Percentiles rank a stretch among this genome's conserved stretches.
Evolutionary conservation across 495 filamentous ascomycete genomes (phyloP).

Genomic region (Daldinia grandis): DNA sequence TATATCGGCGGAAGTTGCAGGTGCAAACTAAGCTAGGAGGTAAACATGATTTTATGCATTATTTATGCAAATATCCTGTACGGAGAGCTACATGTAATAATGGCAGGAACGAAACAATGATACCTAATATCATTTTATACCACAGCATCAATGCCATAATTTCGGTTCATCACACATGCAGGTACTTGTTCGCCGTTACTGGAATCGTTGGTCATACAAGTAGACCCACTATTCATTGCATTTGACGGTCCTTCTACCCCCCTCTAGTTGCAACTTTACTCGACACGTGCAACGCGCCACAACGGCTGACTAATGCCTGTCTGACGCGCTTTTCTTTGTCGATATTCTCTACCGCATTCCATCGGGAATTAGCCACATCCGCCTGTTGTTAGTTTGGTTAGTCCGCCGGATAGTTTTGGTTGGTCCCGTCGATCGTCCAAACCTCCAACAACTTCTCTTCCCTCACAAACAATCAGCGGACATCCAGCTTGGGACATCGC

Average conservation of each 20-base stretch:
- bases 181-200: not conserved
- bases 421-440: conserved; percentile 1
- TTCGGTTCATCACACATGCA: not conserved
- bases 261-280: not conserved
- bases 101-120: not conserved
- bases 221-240: not conserved
- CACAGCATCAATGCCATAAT: not conserved
- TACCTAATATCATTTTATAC: not conserved
- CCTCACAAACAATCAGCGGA: conserved; percentile 36
- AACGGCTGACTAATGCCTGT: not conserved
- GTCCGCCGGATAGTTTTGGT: not conserved
- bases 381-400: not conserved
- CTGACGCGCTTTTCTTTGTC: not conserved
- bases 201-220: not conserved
- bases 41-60: not conserved
- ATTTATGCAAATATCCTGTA: not conserved
- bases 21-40: not conserved
- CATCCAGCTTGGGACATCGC: conserved; percentile 44
- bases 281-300: not conserved
- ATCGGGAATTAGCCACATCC: conserved; percentile 2
- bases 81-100: not conserved
- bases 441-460: conserved; percentile 6
- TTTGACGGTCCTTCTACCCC: not conserved
- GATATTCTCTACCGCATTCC: not conserved
- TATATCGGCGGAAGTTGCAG: not conserved